A percentile compares a stretch with the other conserved stretches of the same genome.
These are phyloP conservation scores for Podospora pseudocomata DNA, from an alignment of 495 filamentous ascomycete species.

Conservation along the genomic window DNA sequence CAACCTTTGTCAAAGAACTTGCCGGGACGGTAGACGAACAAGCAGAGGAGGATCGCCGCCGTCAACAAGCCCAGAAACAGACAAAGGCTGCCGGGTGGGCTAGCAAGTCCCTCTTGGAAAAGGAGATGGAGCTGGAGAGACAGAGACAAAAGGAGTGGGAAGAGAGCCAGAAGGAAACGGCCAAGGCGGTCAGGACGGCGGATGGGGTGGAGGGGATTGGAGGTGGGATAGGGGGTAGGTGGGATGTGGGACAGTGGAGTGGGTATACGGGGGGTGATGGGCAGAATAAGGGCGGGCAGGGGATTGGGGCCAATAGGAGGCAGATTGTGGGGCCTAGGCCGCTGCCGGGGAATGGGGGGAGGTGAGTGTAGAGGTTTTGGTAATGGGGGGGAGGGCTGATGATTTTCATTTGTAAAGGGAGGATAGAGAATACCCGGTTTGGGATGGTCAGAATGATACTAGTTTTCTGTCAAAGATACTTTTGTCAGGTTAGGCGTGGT, in stretches of 20 bases:
- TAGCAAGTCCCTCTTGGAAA: conserved; percentile 77
- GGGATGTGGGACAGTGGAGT: conserved; percentile 84
- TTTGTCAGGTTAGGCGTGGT: too few relatives aligned
- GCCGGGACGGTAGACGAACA: conserved; percentile 46
- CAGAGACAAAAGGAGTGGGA: conserved; percentile 95
- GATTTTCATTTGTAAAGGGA: not conserved
- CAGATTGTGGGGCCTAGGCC: conserved; percentile 78
- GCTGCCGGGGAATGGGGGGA: conserved; percentile 36
- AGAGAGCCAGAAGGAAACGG: conserved; percentile 72
- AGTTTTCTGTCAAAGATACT: not conserved
- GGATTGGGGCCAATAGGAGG: conserved; percentile 69
- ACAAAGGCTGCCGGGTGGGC: conserved; percentile 74
- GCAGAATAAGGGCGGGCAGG: conserved; percentile 68
- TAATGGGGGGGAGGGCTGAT: not conserved
- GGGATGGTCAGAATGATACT: not conserved
- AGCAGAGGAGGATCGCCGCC: conserved; percentile 70
- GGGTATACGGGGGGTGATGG: conserved; percentile 81
- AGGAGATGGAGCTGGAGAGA: conserved; percentile 94
- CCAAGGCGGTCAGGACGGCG: conserved; percentile 49
- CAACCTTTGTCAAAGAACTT: conserved; percentile 57
- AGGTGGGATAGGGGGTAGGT: conserved; percentile 59
- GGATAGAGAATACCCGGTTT: not conserved
- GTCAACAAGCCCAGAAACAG: conserved; percentile 59
- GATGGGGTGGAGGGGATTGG: conserved; percentile 51
- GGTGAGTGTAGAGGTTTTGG: not conserved